Conservation (phyloP, 2,329 filamentous ascomycete species). For the Calonectria honghensis region DNA sequence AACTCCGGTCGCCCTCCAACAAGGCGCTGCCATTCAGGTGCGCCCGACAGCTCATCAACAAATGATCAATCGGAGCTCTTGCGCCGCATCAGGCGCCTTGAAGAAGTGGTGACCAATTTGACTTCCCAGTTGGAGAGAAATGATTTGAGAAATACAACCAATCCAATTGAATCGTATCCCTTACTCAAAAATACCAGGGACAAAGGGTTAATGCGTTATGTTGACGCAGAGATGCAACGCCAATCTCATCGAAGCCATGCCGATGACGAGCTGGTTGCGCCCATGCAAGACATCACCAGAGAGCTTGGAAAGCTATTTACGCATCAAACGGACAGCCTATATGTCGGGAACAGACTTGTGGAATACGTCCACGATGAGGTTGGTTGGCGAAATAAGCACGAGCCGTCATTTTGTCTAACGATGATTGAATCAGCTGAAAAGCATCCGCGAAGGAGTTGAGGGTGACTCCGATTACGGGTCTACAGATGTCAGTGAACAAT, state of each 20-base stretch:
- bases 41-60: neutral
- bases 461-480: neutral
- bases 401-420: neutral
- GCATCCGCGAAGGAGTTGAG: slow-evolving; percentile 11
- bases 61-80: slow-evolving; percentile 9
- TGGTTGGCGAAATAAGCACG: neutral
- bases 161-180: neutral
- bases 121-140: slow-evolving; percentile 3
- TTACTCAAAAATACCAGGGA: neutral
- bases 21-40: neutral
- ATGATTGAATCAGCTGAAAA: neutral
- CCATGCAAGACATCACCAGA: neutral
- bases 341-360: slow-evolving; percentile 1
- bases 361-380: slow-evolving; percentile 7
- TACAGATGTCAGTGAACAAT: neutral
- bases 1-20: slow-evolving; percentile 15
- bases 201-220: neutral
- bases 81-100: slow-evolving; percentile 3
- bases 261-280: neutral
- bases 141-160: neutral
- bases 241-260: too few species aligned
- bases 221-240: neutral
- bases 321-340: neutral
- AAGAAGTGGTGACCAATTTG: neutral
- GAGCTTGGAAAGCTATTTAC: slow-evolving; percentile 16